phyloP scores from a whole-genome alignment of 257 asterid genomes.

The Scutellaria galericulata region DNA sequence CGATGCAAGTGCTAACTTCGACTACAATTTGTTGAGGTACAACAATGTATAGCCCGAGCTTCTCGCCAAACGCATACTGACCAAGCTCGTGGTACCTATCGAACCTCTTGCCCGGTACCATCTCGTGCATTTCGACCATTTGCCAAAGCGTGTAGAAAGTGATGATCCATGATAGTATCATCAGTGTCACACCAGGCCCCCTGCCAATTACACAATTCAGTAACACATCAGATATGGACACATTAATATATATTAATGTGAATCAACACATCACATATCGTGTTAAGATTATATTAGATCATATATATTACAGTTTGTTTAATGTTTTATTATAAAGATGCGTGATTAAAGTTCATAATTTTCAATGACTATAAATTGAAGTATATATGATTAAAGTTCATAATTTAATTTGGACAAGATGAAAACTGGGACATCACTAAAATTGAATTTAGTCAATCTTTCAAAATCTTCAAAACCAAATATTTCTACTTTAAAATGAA shows the following conservation, averaged over 20 bases:
- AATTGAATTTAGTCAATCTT: too few relatives aligned
- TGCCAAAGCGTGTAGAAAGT: slow-evolving; percentile 58
- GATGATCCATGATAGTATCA: slow-evolving; percentile 53
- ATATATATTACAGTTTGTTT: too few relatives aligned
- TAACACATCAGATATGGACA: too few relatives aligned
- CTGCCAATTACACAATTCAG: slow-evolving; percentile 11
- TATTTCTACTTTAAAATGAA: neutral
- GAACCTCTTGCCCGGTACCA: slow-evolving; percentile 53
- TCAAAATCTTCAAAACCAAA: neutral
- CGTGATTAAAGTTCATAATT: too few relatives aligned
- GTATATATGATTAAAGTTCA: too few relatives aligned
- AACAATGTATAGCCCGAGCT: slow-evolving; percentile 52
- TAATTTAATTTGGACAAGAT: too few relatives aligned
- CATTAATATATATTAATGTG: too few relatives aligned
- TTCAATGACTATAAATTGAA: too few relatives aligned
- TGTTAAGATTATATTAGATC: too few relatives aligned
- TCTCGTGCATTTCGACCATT: slow-evolving; percentile 61
- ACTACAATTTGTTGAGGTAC: slow-evolving; percentile 56
- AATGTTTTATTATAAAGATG: too few relatives aligned
- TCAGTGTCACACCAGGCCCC: slow-evolving; percentile 48
- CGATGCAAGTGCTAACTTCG: slow-evolving; percentile 52
- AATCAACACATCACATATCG: too few relatives aligned
- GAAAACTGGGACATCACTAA: too few relatives aligned
- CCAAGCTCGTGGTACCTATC: slow-evolving; percentile 59
- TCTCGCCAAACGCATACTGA: slow-evolving; percentile 49